Evolutionary conservation across 768 basidiomycete species (phyloP).

Genomic region (Boletus reticuloceps): DNA sequence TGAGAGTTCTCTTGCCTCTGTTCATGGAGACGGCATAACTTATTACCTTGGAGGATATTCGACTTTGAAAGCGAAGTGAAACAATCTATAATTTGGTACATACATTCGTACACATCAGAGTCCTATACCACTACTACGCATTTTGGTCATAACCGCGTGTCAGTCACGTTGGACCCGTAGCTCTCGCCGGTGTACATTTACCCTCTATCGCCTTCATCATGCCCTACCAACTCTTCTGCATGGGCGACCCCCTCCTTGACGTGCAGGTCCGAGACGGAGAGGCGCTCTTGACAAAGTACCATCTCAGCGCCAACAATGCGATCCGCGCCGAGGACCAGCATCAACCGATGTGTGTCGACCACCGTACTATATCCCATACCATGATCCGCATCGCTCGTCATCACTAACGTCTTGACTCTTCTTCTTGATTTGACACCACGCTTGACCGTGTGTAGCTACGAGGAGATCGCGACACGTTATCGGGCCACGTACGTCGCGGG

Average conservation of each 20-base stretch:
- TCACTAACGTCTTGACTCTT: too few relatives aligned
- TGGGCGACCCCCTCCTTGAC: conserved; percentile 96
- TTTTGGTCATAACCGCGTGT: too few relatives aligned
- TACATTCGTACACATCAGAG: too few relatives aligned
- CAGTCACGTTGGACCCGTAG: too few relatives aligned
- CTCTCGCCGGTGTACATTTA: neutral
- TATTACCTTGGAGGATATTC: too few relatives aligned
- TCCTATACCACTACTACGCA: too few relatives aligned
- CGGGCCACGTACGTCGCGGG: conserved; percentile 91
- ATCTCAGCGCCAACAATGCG: conserved; percentile 90
- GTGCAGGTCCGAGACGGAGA: conserved; percentile 91
- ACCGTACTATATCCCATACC: neutral
- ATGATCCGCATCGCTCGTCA: too few relatives aligned
- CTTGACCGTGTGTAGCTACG: conserved; percentile 58
- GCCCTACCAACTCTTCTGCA: conserved; percentile 72
- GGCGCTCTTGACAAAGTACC: conserved; percentile 83
- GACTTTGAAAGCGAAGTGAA: too few relatives aligned
- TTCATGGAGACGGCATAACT: too few relatives aligned
- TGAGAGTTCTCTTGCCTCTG: too few relatives aligned
- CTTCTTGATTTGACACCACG: neutral
- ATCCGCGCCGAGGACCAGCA: conserved; percentile 93
- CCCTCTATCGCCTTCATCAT: conserved; percentile 34
- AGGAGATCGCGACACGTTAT: conserved; percentile 75
- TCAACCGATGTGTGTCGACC: conserved; percentile 62
- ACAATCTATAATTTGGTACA: too few relatives aligned